Evolutionary conservation across 225 moss, liverwort and hornwort species (phyloP).

Genomic region (Physcomitrium patens): DNA sequence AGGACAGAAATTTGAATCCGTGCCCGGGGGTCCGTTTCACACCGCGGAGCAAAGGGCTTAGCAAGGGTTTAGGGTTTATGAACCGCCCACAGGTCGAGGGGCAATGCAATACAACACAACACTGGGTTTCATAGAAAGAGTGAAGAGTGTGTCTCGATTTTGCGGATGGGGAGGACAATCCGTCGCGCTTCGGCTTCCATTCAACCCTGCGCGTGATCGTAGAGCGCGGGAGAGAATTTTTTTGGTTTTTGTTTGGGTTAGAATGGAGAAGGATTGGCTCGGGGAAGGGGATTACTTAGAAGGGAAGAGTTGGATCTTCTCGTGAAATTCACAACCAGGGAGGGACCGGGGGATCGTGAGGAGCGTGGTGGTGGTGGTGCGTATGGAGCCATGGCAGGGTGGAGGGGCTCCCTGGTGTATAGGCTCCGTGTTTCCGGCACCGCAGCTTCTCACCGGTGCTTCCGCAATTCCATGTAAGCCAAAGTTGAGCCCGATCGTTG

Average conservation of each 20-base stretch:
- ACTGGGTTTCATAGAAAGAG: neutral
- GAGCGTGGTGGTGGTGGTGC: neutral
- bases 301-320: constrained; percentile 17
- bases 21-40: neutral
- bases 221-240: neutral
- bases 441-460: constrained; percentile 50
- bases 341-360: neutral
- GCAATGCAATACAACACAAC: too few species aligned
- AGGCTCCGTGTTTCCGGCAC: constrained; percentile 61
- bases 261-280: constrained; percentile 20
- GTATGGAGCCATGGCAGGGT: constrained; percentile 62
- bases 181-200: neutral
- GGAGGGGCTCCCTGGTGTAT: constrained; percentile 63
- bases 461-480: constrained; percentile 49
- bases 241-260: neutral
- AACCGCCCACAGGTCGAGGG: neutral
- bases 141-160: neutral
- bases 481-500: neutral
- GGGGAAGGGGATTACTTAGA: constrained; percentile 28
- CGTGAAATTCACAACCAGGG: constrained; percentile 19
- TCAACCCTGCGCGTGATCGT: neutral
- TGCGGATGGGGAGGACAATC: neutral
- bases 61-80: constrained; percentile 46
- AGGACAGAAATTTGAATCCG: neutral
- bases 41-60: neutral